Evolutionary conservation across 805 yeast genomes (phyloP).

Genomic region (Candida takata): DNA sequence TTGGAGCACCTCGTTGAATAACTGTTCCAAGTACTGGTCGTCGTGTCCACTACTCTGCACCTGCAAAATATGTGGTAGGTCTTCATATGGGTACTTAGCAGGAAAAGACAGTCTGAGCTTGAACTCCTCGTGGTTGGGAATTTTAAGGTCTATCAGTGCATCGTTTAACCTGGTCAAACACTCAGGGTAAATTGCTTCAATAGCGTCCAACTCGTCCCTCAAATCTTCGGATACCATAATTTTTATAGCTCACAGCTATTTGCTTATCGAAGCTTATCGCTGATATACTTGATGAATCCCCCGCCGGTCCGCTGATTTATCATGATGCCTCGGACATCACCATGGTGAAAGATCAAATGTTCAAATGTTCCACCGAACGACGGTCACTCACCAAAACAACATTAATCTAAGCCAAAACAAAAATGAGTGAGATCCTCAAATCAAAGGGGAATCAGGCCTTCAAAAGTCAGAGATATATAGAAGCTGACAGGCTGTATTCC

Average conservation of each 20-base stretch:
- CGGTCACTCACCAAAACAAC: too few relatives aligned
- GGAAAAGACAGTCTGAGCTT: conserved; percentile 70
- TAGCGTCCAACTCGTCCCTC: conserved; percentile 69
- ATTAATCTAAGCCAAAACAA: conserved; percentile 7
- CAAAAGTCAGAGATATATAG: conserved; percentile 33
- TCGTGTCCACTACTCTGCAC: conserved; percentile 33
- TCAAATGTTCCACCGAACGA: too few relatives aligned
- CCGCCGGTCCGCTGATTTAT: too few relatives aligned
- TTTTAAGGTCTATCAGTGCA: conserved; percentile 36
- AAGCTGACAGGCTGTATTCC: conserved; percentile 48
- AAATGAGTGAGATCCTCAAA: conserved; percentile 26
- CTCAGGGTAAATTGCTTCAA: conserved; percentile 82
- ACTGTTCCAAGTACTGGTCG: conserved; percentile 39
- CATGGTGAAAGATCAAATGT: too few relatives aligned
- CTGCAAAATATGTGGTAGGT: conserved; percentile 56
- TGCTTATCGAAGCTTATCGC: too few relatives aligned
- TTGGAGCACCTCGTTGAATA: conserved; percentile 45
- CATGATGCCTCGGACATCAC: too few relatives aligned
- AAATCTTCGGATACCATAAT: conserved; percentile 37
- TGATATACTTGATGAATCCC: too few relatives aligned
- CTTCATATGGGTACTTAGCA: conserved; percentile 53
- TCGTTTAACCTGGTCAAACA: conserved; percentile 34
- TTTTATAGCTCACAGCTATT: too few relatives aligned
- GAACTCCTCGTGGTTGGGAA: conserved; percentile 59
- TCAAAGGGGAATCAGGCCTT: conserved; percentile 49